A percentile compares a stretch with the other conserved stretches of the same genome.
Conservation (phyloP, 768 basidiomycete genomes). For the Boletus bicolor region DNA sequence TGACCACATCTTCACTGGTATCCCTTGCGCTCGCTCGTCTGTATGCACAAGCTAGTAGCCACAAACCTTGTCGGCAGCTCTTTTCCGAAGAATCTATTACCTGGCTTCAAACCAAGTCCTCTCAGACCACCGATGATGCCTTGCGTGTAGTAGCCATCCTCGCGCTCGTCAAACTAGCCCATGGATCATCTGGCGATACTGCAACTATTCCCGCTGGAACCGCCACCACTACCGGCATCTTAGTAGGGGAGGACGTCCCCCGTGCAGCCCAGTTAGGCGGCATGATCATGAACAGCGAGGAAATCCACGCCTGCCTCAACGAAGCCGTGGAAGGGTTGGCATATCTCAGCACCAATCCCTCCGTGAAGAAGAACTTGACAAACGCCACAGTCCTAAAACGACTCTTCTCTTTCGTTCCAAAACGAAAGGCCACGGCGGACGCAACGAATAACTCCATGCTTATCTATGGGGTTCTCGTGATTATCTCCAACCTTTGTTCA, state of each 20-base stretch:
- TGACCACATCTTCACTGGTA: constrained; percentile 49
- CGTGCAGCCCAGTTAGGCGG: constrained; percentile 56
- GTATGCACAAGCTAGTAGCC: constrained; percentile 70
- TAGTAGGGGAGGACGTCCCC: constrained; percentile 36
- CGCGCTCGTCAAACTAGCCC: constrained; percentile 75
- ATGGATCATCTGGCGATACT: constrained; percentile 49
- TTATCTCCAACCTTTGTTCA: constrained; percentile 70
- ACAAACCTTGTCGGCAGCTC: constrained; percentile 65
- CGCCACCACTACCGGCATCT: constrained; percentile 3
- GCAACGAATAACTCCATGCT: constrained; percentile 46
- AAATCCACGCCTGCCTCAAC: constrained; percentile 41
- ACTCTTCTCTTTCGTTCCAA: constrained; percentile 57
- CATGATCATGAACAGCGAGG: constrained; percentile 42
- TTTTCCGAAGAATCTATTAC: constrained; percentile 52
- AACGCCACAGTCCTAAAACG: constrained; percentile 53
- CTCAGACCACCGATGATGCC: constrained; percentile 40
- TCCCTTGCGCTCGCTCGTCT: constrained; percentile 66
- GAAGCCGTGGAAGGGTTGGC: constrained; percentile 84
- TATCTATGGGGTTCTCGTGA: constrained; percentile 73
- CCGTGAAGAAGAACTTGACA: constrained; percentile 61
- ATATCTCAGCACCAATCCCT: constrained; percentile 67
- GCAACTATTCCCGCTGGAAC: constrained; percentile 13
- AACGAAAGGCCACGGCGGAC: constrained; percentile 36
- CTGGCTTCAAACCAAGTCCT: constrained; percentile 67
- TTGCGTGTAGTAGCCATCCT: constrained; percentile 65